phyloP scores from a whole-genome alignment of 2,329 filamentous ascomycete genomes.

The Daldinia eschscholtzii region DNA sequence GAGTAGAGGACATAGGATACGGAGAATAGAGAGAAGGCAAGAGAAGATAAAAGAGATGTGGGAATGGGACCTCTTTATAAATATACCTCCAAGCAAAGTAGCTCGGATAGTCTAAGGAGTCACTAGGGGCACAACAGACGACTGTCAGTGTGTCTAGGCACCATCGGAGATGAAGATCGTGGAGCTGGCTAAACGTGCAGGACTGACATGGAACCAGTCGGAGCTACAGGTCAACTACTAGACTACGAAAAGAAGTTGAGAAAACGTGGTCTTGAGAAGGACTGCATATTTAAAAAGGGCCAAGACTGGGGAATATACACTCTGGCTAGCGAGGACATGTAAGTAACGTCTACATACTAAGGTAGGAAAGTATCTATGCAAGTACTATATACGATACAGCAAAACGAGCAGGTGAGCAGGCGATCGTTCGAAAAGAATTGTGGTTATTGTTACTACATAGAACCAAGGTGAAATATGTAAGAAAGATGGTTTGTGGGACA shows the following conservation, averaged over 20 bases:
- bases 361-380: neutral
- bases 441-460: slow-evolving; percentile 3
- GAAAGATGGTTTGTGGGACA: slow-evolving; percentile 30
- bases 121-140: slow-evolving; percentile 18
- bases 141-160: slow-evolving; percentile 28
- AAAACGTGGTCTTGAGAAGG: slow-evolving; percentile 9
- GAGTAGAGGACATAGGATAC: slow-evolving; percentile 13
- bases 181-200: slow-evolving; percentile 41
- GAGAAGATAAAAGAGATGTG: slow-evolving; percentile 34
- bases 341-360: neutral
- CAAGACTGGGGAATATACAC: slow-evolving; percentile 19
- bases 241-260: slow-evolving; percentile 20
- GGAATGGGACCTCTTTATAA: slow-evolving; percentile 14
- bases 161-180: slow-evolving; percentile 42
- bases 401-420: neutral
- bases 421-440: neutral
- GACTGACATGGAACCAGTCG: slow-evolving; percentile 30
- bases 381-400: neutral
- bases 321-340: neutral
- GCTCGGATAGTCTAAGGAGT: neutral
- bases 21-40: slow-evolving; percentile 14
- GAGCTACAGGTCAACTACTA: slow-evolving; percentile 9
- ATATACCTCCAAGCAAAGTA: neutral
- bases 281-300: slow-evolving; percentile 16
- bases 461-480: too few species aligned